Evolutionary conservation across 768 basidiomycete genomes (phyloP), one percentile per base, ranked within the genome.

Genomic region (Rhizopogon rudus): DNA sequence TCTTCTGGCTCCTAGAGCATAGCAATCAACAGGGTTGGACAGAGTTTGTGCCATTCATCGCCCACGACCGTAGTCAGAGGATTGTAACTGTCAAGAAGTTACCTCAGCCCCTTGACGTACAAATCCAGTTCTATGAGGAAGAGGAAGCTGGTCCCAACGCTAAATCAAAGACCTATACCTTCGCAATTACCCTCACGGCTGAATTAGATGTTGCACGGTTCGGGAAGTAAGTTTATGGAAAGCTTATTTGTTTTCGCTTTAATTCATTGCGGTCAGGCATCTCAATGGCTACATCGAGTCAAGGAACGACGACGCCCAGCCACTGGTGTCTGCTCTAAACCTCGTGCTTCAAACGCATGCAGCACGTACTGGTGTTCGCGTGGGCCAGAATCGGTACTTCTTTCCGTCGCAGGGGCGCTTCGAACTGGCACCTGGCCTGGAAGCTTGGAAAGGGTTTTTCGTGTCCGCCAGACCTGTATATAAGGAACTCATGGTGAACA

Each of bases 381-480:
- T 81, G 3, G 77, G 81, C 8, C 68, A 72, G 53, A 80, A 81
- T 58, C 73, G 77, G 10, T 80, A 75, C 61, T 82, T 82, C 71
- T 81, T 79, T 59, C 72, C 69, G 40, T 65, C 76, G 6, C 52
- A 56, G 5, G 59, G 58, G 2, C 39, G 54, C 3, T 40, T 60
- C 41, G 60, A 58, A 0, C 65, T 81, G 12, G 71, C 72, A 0
- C 61, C 61, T 3, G 77, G 77, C 0, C 61, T 79, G 0, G 75
- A 75, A 41, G 79, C 80, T 0, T 71, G 71, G 63, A 70, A 73
- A 54, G 80, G 81, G 2, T 82, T 78, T 62, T 82, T 75, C 66
- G 72, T 78, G 62, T 81, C 80, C 1, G 71, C 77, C 3, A 72
- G 81, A 0, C 81, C 80, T 0, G 73, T 71, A 12, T 75, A 73